Evolutionary conservation across 768 basidiomycete species (phyloP).

Genomic region (Pleurotus salmoneostramineus): DNA sequence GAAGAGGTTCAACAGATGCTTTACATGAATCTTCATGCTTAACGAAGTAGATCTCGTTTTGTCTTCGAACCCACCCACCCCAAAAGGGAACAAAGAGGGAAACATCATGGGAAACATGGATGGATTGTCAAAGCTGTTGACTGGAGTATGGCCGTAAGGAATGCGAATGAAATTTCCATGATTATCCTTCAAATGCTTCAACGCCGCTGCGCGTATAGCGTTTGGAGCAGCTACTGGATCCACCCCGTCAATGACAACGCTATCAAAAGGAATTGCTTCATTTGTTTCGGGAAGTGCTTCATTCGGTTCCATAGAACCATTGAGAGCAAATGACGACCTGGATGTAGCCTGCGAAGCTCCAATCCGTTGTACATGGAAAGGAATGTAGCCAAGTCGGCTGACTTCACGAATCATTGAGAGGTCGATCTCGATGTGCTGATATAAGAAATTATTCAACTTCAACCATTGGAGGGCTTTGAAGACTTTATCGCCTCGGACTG

Average conservation of each 20-base stretch:
- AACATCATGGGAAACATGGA: constrained; percentile 33
- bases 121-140: constrained; percentile 33
- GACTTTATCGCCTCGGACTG: constrained; percentile 26
- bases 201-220: constrained; percentile 26
- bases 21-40: constrained; percentile 27
- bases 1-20: constrained; percentile 24
- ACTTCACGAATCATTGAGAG: constrained; percentile 15
- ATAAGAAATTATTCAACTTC: constrained; percentile 29
- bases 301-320: not conserved
- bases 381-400: constrained; percentile 15
- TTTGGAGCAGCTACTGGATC: constrained; percentile 18
- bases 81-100: constrained; percentile 40
- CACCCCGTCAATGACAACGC: constrained; percentile 27
- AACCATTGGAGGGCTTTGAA: constrained; percentile 30
- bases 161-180: constrained; percentile 22
- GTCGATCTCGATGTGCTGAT: constrained; percentile 24
- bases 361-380: constrained; percentile 24
- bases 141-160: constrained; percentile 24
- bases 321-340: not conserved
- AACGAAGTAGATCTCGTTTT: constrained; percentile 11
- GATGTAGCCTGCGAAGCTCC: constrained; percentile 8
- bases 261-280: constrained; percentile 13
- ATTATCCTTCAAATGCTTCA: constrained; percentile 25
- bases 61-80: constrained; percentile 38
- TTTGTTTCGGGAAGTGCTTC: not conserved